These are phyloP conservation scores for Neonectria punicea DNA, from an alignment of 2,329 filamentous ascomycete genomes.

Conservation along the genomic window DNA sequence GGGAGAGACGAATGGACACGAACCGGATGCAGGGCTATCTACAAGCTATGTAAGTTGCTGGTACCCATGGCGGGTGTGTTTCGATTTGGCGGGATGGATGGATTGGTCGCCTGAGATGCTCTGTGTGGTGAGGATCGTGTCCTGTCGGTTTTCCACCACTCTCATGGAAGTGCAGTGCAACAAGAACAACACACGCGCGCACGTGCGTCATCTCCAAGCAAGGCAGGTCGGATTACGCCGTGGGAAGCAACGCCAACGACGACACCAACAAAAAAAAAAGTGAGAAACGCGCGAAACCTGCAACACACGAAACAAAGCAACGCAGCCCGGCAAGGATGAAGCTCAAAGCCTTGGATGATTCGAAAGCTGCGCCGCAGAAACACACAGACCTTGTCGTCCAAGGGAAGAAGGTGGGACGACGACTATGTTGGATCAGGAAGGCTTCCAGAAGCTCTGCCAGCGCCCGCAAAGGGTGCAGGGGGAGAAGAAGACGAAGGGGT, in stretches of 20 bases:
- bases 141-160: too few relatives aligned
- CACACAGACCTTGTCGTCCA: not conserved
- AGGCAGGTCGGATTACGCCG: slow-evolving; percentile 6
- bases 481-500: not conserved
- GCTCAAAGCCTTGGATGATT: not conserved
- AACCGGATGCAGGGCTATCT: too few relatives aligned
- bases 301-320: not conserved
- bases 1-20: too few relatives aligned
- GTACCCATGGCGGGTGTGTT: not conserved
- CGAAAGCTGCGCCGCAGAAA: too few relatives aligned
- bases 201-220: slow-evolving; percentile 6
- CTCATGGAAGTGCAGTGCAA: not conserved
- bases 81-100: not conserved
- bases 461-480: slow-evolving; percentile 2
- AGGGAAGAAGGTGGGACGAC: slow-evolving; percentile 12
- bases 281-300: not conserved
- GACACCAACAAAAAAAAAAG: not conserved
- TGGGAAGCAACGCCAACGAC: not conserved
- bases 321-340: not conserved
- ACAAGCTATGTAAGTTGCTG: too few relatives aligned
- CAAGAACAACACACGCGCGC: not conserved
- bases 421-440: slow-evolving; percentile 35
- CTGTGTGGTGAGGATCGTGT: too few relatives aligned
- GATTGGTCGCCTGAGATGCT: not conserved
- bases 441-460: slow-evolving; percentile 37